Evolutionary conservation across 2,329 filamentous ascomycete species (phyloP).

Genomic region (Fusarium brachygibbosum): DNA sequence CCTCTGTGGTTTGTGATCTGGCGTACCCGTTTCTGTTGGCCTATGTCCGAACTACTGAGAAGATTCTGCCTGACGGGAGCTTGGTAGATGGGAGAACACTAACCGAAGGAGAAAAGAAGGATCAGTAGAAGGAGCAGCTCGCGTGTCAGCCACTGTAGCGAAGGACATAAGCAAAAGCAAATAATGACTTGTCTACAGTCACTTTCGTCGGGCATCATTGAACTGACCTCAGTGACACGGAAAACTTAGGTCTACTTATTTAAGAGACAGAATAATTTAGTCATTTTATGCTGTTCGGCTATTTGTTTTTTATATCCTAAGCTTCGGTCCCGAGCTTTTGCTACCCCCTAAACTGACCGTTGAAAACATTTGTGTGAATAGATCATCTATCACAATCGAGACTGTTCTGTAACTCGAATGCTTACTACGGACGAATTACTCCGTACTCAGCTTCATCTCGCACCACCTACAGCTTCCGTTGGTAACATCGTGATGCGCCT

Average conservation of each 20-base stretch:
- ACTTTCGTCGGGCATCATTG: not conserved
- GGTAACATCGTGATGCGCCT: not conserved
- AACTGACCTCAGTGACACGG: not conserved
- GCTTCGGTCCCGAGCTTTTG: too few relatives aligned
- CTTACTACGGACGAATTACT: not conserved
- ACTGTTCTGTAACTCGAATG: not conserved
- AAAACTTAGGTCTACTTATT: too few relatives aligned
- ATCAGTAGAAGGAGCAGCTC: constrained; percentile 26
- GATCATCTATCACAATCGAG: not conserved
- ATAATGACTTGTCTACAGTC: constrained; percentile 8
- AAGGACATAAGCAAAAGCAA: constrained; percentile 13
- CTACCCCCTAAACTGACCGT: not conserved
- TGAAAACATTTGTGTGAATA: not conserved
- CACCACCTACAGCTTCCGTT: not conserved
- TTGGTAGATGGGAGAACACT: constrained; percentile 46
- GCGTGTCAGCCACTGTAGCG: not conserved
- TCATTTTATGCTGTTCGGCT: too few relatives aligned
- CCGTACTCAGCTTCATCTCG: not conserved
- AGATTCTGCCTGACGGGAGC: constrained; percentile 55
- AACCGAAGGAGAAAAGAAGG: constrained; percentile 39
- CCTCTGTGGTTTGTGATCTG: constrained; percentile 58
- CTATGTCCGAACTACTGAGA: constrained; percentile 57
- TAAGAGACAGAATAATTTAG: too few relatives aligned
- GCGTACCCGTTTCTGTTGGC: constrained; percentile 61
- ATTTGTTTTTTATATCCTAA: too few relatives aligned